phyloP scores from a whole-genome alignment of 805 yeast genomes.

The Schwanniomyces occidentalis region DNA sequence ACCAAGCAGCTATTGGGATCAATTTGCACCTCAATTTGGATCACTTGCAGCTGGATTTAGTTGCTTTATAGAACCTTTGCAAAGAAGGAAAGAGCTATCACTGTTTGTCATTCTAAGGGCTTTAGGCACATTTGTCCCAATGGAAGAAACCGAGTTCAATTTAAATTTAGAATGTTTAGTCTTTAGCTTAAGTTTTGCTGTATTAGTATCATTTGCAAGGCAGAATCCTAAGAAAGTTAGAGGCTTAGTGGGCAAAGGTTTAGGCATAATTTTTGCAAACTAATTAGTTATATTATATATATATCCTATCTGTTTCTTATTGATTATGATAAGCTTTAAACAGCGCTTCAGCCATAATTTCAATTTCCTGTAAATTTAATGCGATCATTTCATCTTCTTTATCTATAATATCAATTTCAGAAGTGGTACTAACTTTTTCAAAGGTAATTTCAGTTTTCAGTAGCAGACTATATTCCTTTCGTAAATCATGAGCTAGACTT shows the following conservation, averaged over 20 bases:
- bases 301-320: not conserved
- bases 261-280: conserved; percentile 10
- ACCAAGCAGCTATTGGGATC: conserved; percentile 26
- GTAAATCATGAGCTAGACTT: conserved; percentile 65
- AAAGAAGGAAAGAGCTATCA: conserved; percentile 47
- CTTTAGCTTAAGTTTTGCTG: conserved; percentile 35
- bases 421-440: conserved; percentile 43
- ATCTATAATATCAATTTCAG: conserved; percentile 10
- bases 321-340: conserved; percentile 13
- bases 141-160: conserved; percentile 22
- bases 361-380: conserved; percentile 56
- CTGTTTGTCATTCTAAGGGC: conserved; percentile 46
- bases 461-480: conserved; percentile 39
- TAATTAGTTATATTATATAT: conserved; percentile 1
- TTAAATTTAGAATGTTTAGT: conserved; percentile 28
- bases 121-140: conserved; percentile 32
- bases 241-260: conserved; percentile 38
- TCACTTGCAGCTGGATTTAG: conserved; percentile 36
- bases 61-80: conserved; percentile 32
- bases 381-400: conserved; percentile 38
- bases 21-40: conserved; percentile 35
- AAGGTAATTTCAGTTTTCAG: conserved; percentile 51
- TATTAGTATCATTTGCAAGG: conserved; percentile 32
- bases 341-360: conserved; percentile 52
- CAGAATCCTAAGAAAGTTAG: conserved; percentile 29